Percentiles rank a stretch among this genome's conserved stretches.
Evolutionary conservation across 495 filamentous ascomycete genomes (phyloP).

Genomic region (Hypoxylon cercidicola): DNA sequence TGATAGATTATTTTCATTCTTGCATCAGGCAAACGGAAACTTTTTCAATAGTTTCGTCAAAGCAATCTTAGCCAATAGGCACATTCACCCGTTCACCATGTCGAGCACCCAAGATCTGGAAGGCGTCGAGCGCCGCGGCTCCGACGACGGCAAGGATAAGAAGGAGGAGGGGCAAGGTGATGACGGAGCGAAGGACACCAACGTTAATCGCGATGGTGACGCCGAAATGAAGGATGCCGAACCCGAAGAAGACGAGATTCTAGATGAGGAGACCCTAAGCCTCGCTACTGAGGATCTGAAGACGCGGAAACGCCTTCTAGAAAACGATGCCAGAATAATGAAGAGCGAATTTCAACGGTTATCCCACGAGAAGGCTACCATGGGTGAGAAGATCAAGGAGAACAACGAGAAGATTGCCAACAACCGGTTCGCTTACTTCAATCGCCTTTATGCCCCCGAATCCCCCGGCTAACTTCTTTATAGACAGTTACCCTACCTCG

Average conservation of each 20-base stretch:
- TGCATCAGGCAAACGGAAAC: not conserved
- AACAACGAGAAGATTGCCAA: constrained; percentile 99
- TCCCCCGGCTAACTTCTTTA: constrained; percentile 30
- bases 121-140: constrained; percentile 77
- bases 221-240: constrained; percentile 89
- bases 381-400: constrained; percentile 99
- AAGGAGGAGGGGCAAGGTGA: constrained; percentile 77
- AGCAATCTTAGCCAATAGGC: constrained; percentile 6
- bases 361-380: constrained; percentile 91
- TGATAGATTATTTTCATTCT: not conserved
- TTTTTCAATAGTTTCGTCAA: not conserved
- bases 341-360: constrained; percentile 95
- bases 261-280: constrained; percentile 90
- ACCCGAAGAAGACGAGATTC: constrained; percentile 76
- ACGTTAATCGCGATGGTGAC: constrained; percentile 73
- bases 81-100: constrained; percentile 59
- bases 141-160: constrained; percentile 72
- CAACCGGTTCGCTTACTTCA: constrained; percentile 75
- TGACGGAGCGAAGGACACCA: constrained; percentile 70
- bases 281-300: constrained; percentile 93
- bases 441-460: constrained; percentile 15
- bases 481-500: constrained; percentile 97
- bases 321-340: constrained; percentile 98
- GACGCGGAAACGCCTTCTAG: constrained; percentile 84
- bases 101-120: constrained; percentile 82